A percentile compares a stretch with the other conserved stretches of the same genome.
Evolutionary conservation across 2,329 filamentous ascomycete species (phyloP).

Genomic region (Pseudofabraea citricarpa): DNA sequence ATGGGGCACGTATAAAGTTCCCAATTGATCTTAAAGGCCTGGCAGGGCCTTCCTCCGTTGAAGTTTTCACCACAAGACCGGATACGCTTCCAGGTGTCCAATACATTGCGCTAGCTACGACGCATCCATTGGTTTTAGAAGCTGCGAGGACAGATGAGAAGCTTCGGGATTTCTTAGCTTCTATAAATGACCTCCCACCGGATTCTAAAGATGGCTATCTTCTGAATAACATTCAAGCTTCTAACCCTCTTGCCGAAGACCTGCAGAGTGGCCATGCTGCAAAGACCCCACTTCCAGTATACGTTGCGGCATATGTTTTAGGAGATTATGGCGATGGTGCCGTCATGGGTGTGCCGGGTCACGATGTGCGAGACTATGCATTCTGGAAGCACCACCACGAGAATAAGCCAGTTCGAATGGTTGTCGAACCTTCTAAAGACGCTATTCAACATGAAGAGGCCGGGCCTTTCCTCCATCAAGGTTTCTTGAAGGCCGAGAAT

Average conservation of each 20-base stretch:
- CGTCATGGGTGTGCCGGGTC: constrained; percentile 87
- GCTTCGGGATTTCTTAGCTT: constrained; percentile 64
- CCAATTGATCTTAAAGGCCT: constrained; percentile 39
- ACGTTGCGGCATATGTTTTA: constrained; percentile 79
- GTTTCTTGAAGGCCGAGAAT: constrained; percentile 62
- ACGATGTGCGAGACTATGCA: constrained; percentile 71
- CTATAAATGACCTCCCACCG: constrained; percentile 48
- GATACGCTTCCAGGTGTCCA: constrained; percentile 87
- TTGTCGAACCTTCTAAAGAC: constrained; percentile 46
- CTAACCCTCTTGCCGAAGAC: constrained; percentile 60
- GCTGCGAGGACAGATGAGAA: constrained; percentile 55
- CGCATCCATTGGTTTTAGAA: constrained; percentile 62
- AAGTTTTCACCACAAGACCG: constrained; percentile 79
- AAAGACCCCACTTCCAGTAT: constrained; percentile 63
- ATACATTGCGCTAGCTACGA: constrained; percentile 73
- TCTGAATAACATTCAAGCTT: constrained; percentile 54
- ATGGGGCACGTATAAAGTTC: constrained; percentile 69
- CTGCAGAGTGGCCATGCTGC: constrained; percentile 43
- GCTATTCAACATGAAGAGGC: constrained; percentile 37
- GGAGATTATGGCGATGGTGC: constrained; percentile 83
- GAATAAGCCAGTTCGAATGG: constrained; percentile 55
- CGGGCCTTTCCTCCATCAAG: constrained; percentile 59
- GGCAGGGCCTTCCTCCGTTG: constrained; percentile 35
- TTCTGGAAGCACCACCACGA: constrained; percentile 73
- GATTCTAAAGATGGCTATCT: constrained; percentile 65